These are phyloP conservation scores for Podospora pseudopauciseta DNA, from an alignment of 495 filamentous ascomycete species.

Conservation along the genomic window DNA sequence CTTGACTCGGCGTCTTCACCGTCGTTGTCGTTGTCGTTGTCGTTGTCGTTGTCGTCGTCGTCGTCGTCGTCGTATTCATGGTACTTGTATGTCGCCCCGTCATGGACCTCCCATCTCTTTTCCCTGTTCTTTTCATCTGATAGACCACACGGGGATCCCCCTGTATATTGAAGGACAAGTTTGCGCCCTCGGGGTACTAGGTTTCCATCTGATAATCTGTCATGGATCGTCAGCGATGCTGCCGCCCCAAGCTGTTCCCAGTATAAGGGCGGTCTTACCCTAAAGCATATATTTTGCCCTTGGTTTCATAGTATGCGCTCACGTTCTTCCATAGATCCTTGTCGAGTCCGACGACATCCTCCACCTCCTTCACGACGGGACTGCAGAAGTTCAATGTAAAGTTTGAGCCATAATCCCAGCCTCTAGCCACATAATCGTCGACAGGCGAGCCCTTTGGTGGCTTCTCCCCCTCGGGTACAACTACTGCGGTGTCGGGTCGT, in stretches of 20 bases:
- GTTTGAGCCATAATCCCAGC: slow-evolving; percentile 82
- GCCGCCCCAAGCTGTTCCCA: slow-evolving; percentile 4
- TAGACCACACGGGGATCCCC: slow-evolving; percentile 73
- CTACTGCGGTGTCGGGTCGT: slow-evolving; percentile 62
- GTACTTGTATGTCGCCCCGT: slow-evolving; percentile 35
- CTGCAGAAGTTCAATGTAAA: slow-evolving; percentile 95
- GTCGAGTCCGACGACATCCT: slow-evolving; percentile 67
- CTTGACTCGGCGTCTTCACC: background rate
- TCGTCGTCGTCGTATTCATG: slow-evolving; percentile 38
- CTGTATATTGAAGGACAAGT: slow-evolving; percentile 85
- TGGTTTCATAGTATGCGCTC: slow-evolving; percentile 80
- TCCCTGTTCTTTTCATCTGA: slow-evolving; percentile 21
- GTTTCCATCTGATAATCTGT: slow-evolving; percentile 62
- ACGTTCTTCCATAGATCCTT: slow-evolving; percentile 69
- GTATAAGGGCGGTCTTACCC: slow-evolving; percentile 55
- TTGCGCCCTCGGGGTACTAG: slow-evolving; percentile 82
- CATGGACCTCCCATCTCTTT: slow-evolving; percentile 31
- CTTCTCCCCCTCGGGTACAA: slow-evolving; percentile 53
- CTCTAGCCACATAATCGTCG: slow-evolving; percentile 77
- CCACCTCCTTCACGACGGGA: slow-evolving; percentile 71
- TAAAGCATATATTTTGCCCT: slow-evolving; percentile 74
- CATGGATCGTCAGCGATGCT: slow-evolving; percentile 8
- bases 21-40: slow-evolving; percentile 23
- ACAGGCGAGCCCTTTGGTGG: slow-evolving; percentile 49
- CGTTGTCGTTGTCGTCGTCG: slow-evolving; percentile 5